phyloP scores from a whole-genome alignment of 169 alveolate species.

The Plasmodium blacklocki region DNA sequence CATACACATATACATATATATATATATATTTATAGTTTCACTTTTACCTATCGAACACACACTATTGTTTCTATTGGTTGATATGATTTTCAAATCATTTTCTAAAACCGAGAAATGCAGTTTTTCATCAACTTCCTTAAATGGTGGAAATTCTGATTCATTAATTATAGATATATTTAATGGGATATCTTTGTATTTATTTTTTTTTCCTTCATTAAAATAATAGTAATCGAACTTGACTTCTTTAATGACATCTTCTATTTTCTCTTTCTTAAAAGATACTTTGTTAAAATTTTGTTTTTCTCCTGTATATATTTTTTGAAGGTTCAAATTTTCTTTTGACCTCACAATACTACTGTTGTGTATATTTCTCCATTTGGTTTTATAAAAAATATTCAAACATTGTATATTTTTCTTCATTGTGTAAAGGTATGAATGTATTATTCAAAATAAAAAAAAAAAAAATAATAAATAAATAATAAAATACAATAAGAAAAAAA shows the following conservation, averaged over 20 bases:
- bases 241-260: slow-evolving; percentile 83
- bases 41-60: slow-evolving; percentile 71
- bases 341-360: slow-evolving; percentile 24
- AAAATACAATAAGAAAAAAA: not conserved
- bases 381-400: slow-evolving; percentile 8
- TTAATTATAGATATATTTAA: slow-evolving; percentile 80
- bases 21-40: not conserved
- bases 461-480: not conserved
- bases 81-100: slow-evolving; percentile 88
- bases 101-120: slow-evolving; percentile 89
- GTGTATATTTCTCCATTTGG: slow-evolving; percentile 20
- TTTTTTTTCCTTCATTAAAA: slow-evolving; percentile 83
- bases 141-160: slow-evolving; percentile 80
- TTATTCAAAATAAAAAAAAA: slow-evolving; percentile 1
- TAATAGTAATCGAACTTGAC: slow-evolving; percentile 88
- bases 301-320: slow-evolving; percentile 70
- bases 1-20: not conserved
- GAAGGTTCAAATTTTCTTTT: slow-evolving; percentile 52
- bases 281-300: slow-evolving; percentile 80
- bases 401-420: slow-evolving; percentile 48
- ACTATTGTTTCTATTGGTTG: slow-evolving; percentile 80
- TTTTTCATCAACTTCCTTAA: slow-evolving; percentile 80
- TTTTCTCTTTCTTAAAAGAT: slow-evolving; percentile 84
- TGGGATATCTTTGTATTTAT: slow-evolving; percentile 86
- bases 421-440: not conserved